Evolutionary conservation across 1,284 basidiomycete genomes (phyloP), one percentile per base, ranked within the genome.

Genomic region (Cerioporus squamosus): DNA sequence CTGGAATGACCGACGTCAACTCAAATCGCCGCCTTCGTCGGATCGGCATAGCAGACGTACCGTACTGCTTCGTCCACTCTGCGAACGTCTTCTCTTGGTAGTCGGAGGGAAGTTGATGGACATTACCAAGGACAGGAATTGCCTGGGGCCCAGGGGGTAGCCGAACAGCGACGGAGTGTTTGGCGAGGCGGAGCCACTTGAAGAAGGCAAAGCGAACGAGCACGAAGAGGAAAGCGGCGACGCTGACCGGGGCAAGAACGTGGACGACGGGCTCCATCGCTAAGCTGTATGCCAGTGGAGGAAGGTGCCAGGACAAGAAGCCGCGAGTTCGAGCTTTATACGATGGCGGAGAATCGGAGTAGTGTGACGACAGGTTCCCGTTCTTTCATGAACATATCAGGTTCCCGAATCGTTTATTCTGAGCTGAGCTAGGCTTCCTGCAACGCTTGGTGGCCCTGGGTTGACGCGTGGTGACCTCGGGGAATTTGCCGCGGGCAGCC

Each of bases 81-180:
- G 60, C 65, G 59, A 84, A 84, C 18, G 68, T 71, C 54, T 74
- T 63, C 59, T 80, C 76, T 59, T 77, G 77, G 52, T 75, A 68
- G 18, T 65, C 57, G 17, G 58, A 46, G 3, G 79, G 75, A 51
- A 84, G 74, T 57, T 84, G 80, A 26, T 80, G 75, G 24, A 76
- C 68, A 60, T 84, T 84, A 2, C 83, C 83, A 36, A 85, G 70
- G 55, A 83, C 63, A 0, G 81, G 81, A 14, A 77, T 65, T 8
- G 75, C 72, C 40, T 61, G 74, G 9, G 83, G 82, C 1, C 82
- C 82, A 3, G 82, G 81, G 22, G 83, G 81, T 10, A 67, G 53
- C 43, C 39, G 67, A 55, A 49, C 51, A 26, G 33, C 48, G 36
- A 33, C 18, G 42, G 38, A 31, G 12, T 36, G 33, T 36, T 36